Percentiles rank a stretch among this genome's conserved stretches.
These are phyloP conservation scores for Acorus calamus DNA, from an alignment of 106 monocot genomes.

Conservation along the genomic window DNA sequence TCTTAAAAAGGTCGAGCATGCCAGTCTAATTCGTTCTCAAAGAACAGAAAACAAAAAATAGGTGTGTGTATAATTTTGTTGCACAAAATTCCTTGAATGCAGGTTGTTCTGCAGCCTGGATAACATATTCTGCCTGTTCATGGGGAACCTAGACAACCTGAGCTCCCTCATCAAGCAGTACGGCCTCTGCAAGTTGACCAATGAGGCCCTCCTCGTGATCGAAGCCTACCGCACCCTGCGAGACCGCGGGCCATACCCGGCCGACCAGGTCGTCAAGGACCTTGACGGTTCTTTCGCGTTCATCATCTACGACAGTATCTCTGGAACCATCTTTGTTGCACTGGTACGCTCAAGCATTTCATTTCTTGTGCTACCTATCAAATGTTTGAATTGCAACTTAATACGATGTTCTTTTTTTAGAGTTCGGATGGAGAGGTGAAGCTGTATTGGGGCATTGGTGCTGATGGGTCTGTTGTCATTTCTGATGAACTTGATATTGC, in stretches of 20 bases:
- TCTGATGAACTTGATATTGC: conserved; percentile 53
- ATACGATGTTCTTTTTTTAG: conserved; percentile 10
- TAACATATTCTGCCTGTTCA: conserved; percentile 69
- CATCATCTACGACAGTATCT: conserved; percentile 59
- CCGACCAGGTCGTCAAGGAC: conserved; percentile 90
- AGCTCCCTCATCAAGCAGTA: conserved; percentile 75
- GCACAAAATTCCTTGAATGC: too few relatives aligned
- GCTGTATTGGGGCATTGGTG: conserved; percentile 76
- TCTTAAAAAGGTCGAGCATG: too few relatives aligned
- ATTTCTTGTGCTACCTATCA: neutral
- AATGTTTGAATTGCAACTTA: neutral
- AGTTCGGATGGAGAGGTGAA: conserved; percentile 52
- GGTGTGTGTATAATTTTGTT: too few relatives aligned
- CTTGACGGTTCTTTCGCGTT: conserved; percentile 73
- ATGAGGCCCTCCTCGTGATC: conserved; percentile 78
- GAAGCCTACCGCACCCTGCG: conserved; percentile 96
- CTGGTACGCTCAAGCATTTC: conserved; percentile 25
- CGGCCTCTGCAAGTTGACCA: conserved; percentile 52
- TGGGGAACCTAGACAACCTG: conserved; percentile 66
- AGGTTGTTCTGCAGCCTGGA: conserved; percentile 77
- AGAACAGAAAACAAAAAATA: too few relatives aligned
- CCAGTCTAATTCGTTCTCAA: too few relatives aligned
- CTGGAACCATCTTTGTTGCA: conserved; percentile 62
- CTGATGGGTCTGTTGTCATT: conserved; percentile 79
- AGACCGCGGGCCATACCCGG: conserved; percentile 91